phyloP scores from a whole-genome alignment of 2,329 filamentous ascomycete species.

The Botrytis sinoallii region DNA sequence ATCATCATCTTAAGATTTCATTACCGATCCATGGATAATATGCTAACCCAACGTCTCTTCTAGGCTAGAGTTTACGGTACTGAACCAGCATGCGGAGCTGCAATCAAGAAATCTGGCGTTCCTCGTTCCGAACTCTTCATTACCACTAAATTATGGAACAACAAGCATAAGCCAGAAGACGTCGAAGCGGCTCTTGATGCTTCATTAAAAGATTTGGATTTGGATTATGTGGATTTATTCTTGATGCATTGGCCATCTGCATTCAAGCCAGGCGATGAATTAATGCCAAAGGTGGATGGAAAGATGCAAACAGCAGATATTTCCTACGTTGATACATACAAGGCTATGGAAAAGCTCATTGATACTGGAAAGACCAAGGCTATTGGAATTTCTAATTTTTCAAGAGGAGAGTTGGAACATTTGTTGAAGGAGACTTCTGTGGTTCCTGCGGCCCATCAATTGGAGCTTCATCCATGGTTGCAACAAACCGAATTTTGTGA shows the following conservation, averaged over 20 bases:
- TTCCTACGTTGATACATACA: slow-evolving; percentile 74
- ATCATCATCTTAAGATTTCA: background rate
- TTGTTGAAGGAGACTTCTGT: slow-evolving; percentile 44
- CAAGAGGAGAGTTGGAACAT: slow-evolving; percentile 38
- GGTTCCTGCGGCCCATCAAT: slow-evolving; percentile 56
- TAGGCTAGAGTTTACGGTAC: slow-evolving; percentile 79
- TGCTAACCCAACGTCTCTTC: slow-evolving; percentile 58
- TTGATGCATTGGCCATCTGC: slow-evolving; percentile 82
- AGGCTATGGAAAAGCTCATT: slow-evolving; percentile 67
- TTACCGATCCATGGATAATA: background rate
- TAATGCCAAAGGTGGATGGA: slow-evolving; percentile 41
- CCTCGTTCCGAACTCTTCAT: slow-evolving; percentile 64
- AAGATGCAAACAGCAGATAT: slow-evolving; percentile 27
- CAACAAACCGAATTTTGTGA: slow-evolving; percentile 52
- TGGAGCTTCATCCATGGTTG: slow-evolving; percentile 57
- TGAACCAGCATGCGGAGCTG: slow-evolving; percentile 69
- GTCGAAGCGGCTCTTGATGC: slow-evolving; percentile 57
- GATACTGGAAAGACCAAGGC: slow-evolving; percentile 53
- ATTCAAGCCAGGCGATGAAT: slow-evolving; percentile 65
- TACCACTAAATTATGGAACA: slow-evolving; percentile 68
- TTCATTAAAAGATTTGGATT: slow-evolving; percentile 67
- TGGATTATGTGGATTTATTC: slow-evolving; percentile 80
- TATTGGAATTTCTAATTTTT: slow-evolving; percentile 47
- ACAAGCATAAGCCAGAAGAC: slow-evolving; percentile 69
- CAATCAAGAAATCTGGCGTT: slow-evolving; percentile 59